These are phyloP conservation scores for Suillus subluteus DNA, from an alignment of 768 basidiomycete genomes.

Conservation along the genomic window DNA sequence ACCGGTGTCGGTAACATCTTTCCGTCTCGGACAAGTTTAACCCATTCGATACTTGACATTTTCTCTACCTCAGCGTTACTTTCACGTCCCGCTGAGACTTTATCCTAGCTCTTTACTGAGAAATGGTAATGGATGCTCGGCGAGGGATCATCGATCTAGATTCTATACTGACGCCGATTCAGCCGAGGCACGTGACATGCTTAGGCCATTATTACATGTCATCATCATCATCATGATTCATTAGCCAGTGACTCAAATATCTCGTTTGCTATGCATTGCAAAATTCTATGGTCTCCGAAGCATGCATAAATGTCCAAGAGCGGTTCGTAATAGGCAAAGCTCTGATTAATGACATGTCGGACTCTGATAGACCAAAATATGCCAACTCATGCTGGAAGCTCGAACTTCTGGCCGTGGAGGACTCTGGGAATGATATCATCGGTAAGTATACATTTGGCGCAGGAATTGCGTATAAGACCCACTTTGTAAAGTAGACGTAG, in stretches of 20 bases:
- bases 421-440: slow-evolving; percentile 59
- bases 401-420: slow-evolving; percentile 91
- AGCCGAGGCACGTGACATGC: background rate
- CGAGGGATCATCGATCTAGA: too few species aligned
- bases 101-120: too few species aligned
- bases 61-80: too few species aligned
- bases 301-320: slow-evolving; percentile 5
- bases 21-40: too few species aligned
- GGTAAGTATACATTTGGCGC: slow-evolving; percentile 12
- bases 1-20: too few species aligned
- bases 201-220: background rate
- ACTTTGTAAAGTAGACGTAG: slow-evolving; percentile 73
- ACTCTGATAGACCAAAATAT: slow-evolving; percentile 3
- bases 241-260: background rate
- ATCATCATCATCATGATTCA: background rate
- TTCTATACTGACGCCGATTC: background rate
- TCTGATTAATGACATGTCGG: background rate
- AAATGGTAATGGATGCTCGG: too few species aligned
- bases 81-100: too few species aligned
- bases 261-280: slow-evolving; percentile 1
- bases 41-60: too few species aligned
- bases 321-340: background rate
- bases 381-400: slow-evolving; percentile 77
- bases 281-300: background rate
- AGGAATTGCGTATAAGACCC: slow-evolving; percentile 24